phyloP scores from a whole-genome alignment of 169 alveolate genomes.

The Cryptosporidium meleagridis region DNA sequence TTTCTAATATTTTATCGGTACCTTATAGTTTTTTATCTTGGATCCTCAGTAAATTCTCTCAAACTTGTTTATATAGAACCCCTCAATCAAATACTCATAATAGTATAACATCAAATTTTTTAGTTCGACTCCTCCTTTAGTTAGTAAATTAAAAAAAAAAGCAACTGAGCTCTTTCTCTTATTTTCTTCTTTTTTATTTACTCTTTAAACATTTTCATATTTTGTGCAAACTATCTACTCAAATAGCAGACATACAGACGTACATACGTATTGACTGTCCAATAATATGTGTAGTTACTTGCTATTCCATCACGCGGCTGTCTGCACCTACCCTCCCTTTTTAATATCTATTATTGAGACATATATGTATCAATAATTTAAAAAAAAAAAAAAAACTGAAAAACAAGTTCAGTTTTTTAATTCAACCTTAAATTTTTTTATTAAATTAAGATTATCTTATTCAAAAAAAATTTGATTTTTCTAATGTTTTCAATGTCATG shows the following conservation, averaged over 20 bases:
- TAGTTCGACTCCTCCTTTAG: constrained; percentile 26
- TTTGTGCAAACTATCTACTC: constrained; percentile 75
- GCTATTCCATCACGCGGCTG: constrained; percentile 76
- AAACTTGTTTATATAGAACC: constrained; percentile 11
- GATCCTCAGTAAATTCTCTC: constrained; percentile 24
- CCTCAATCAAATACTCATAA: constrained; percentile 12
- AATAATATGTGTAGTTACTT: constrained; percentile 73
- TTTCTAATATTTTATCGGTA: not conserved
- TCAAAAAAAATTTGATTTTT: not conserved
- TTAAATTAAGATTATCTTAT: not conserved
- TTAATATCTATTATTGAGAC: constrained; percentile 29
- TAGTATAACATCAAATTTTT: constrained; percentile 11
- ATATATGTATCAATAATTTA: constrained; percentile 7
- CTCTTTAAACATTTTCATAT: constrained; percentile 20
- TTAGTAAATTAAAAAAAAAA: constrained; percentile 25
- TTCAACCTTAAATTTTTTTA: not conserved
- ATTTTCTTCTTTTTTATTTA: constrained; percentile 35
- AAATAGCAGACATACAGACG: constrained; percentile 76
- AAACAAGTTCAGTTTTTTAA: not conserved
- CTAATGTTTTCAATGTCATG: constrained; percentile 21
- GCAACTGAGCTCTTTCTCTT: not conserved
- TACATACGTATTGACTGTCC: constrained; percentile 76
- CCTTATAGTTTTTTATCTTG: constrained; percentile 28
- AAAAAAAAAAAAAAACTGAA: not conserved
- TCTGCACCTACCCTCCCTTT: constrained; percentile 74